A percentile compares a stretch with the other conserved stretches of the same genome.
Evolutionary conservation across 768 basidiomycete genomes (phyloP).

Genomic region (Pleurotus sapidus): DNA sequence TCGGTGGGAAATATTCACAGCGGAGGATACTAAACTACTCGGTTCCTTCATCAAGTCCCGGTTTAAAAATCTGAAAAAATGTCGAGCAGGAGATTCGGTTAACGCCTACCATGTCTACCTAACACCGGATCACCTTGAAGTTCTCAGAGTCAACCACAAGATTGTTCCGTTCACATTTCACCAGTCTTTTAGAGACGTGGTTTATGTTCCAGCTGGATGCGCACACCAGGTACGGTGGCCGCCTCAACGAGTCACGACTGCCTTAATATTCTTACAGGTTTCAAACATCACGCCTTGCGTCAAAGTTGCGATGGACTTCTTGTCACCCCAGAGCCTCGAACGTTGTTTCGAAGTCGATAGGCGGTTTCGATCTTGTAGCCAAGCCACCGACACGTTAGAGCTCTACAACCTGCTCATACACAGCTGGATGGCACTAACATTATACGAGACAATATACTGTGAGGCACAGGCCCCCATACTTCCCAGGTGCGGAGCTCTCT

Average conservation of each 20-base stretch:
- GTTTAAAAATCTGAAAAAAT: background rate
- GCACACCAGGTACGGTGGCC: conserved; percentile 51
- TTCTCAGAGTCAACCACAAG: conserved; percentile 48
- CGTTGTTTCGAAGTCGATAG: background rate
- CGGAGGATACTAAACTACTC: conserved; percentile 53
- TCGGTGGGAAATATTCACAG: conserved; percentile 67
- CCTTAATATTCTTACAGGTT: conserved; percentile 2
- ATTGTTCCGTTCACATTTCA: conserved; percentile 62
- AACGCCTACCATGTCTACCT: conserved; percentile 4
- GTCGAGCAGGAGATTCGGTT: conserved; percentile 1
- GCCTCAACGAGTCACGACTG: background rate
- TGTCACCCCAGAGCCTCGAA: background rate
- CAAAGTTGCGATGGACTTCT: conserved; percentile 8
- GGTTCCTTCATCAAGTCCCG: conserved; percentile 47
- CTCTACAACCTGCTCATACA: background rate
- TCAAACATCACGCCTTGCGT: conserved; percentile 4
- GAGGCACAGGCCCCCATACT: too few relatives aligned
- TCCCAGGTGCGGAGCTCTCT: too few relatives aligned
- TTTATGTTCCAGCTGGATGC: conserved; percentile 75
- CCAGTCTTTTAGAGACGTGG: conserved; percentile 69
- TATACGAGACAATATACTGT: too few relatives aligned
- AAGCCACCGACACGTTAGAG: background rate
- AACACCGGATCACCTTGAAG: conserved; percentile 39
- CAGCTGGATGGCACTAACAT: conserved; percentile 4
- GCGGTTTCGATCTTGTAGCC: background rate